A percentile compares a stretch with the other conserved stretches of the same genome.
These are phyloP conservation scores for Claviceps fusiformis DNA, from an alignment of 2,329 filamentous ascomycete species.

Conservation along the genomic window DNA sequence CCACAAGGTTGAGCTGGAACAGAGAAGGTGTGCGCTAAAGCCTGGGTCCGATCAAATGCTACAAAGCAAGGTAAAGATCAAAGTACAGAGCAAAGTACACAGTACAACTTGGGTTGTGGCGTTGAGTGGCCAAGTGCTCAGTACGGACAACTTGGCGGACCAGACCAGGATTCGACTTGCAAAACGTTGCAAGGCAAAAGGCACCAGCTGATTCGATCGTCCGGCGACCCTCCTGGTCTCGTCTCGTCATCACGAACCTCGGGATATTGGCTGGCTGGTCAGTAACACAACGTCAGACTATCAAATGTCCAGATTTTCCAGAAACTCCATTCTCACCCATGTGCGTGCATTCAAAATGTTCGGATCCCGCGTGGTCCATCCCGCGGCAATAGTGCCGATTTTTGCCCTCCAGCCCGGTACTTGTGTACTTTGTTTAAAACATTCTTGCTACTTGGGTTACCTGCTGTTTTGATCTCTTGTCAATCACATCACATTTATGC, in stretches of 20 bases:
- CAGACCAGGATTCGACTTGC: not conserved
- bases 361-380: not conserved
- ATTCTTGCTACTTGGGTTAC: not conserved
- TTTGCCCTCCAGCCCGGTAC: not conserved
- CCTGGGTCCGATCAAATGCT: not conserved
- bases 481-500: not conserved
- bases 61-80: no score
- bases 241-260: not conserved
- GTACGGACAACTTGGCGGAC: not conserved
- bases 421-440: not conserved
- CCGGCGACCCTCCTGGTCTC: not conserved
- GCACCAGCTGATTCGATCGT: not conserved
- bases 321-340: not conserved
- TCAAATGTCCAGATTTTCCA: not conserved
- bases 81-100: not conserved
- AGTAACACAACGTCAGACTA: not conserved
- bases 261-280: not conserved
- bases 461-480: not conserved
- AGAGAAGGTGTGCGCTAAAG: not conserved
- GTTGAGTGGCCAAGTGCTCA: not conserved
- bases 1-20: no score
- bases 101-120: not conserved
- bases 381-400: not conserved
- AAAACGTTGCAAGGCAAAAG: no score
- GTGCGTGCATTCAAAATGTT: not conserved